Evolutionary conservation across 2,329 filamentous ascomycete species (phyloP).

Genomic region (Colletotrichum spinosum): DNA sequence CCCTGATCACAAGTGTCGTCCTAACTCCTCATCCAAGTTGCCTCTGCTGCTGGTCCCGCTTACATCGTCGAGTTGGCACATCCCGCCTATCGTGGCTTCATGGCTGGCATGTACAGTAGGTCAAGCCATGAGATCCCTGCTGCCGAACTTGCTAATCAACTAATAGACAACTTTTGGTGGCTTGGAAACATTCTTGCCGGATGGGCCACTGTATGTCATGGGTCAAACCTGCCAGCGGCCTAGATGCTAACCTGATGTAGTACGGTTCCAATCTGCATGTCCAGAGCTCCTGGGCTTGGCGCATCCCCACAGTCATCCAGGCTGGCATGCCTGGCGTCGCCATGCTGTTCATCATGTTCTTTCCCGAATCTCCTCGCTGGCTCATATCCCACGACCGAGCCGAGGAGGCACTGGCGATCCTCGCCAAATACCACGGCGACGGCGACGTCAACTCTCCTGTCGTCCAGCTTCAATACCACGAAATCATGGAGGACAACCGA

Average conservation of each 20-base stretch:
- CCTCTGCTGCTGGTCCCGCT: constrained; percentile 68
- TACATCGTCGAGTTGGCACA: constrained; percentile 74
- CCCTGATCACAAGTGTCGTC: not conserved
- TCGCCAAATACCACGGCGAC: constrained; percentile 71
- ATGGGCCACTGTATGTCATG: constrained; percentile 54
- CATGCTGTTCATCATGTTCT: constrained; percentile 70
- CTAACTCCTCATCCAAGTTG: constrained; percentile 47
- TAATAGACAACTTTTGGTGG: constrained; percentile 55
- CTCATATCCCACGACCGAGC: constrained; percentile 72
- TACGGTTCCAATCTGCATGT: constrained; percentile 49
- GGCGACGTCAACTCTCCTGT: constrained; percentile 63
- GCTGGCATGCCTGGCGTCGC: constrained; percentile 55
- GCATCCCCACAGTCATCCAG: constrained; percentile 68
- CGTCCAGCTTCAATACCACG: constrained; percentile 67
- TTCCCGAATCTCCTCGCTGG: constrained; percentile 81
- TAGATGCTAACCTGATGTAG: too few relatives aligned
- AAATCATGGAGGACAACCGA: constrained; percentile 64
- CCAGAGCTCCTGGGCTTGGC: constrained; percentile 62
- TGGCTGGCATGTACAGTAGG: constrained; percentile 64
- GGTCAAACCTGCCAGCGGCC: too few relatives aligned
- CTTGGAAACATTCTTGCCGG: constrained; percentile 66
- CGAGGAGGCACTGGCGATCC: constrained; percentile 65
- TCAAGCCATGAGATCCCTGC: constrained; percentile 43
- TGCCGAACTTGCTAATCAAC: constrained; percentile 29
- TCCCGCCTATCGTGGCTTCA: constrained; percentile 66